Percentiles rank a stretch among this genome's conserved stretches.
phyloP scores from a whole-genome alignment of 129 eudicot genomes.

The Flaveria brownii region DNA sequence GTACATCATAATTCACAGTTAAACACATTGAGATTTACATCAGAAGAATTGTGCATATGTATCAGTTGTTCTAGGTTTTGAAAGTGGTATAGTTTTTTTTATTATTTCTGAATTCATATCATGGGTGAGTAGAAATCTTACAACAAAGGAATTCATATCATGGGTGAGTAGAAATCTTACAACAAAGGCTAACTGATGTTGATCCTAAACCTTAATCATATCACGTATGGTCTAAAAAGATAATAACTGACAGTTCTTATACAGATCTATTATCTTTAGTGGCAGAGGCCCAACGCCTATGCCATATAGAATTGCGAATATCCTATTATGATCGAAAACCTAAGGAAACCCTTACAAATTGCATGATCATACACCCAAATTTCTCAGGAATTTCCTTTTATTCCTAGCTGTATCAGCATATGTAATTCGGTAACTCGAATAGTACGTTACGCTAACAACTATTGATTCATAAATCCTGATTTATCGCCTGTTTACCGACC shows the following conservation, averaged over 20 bases:
- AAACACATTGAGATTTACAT: conserved; percentile 8
- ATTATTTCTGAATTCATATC: not conserved
- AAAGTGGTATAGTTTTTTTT: not conserved
- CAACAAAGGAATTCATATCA: not conserved
- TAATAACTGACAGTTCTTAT: not conserved
- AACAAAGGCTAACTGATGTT: not conserved
- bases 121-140: not conserved
- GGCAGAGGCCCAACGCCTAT: no score
- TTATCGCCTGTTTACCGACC: not conserved
- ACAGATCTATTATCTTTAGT: not conserved
- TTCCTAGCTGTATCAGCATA: not conserved
- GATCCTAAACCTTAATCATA: not conserved
- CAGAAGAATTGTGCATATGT: not conserved
- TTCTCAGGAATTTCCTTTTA: not conserved
- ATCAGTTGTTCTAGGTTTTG: not conserved
- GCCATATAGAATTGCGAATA: not conserved
- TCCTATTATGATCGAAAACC: not conserved
- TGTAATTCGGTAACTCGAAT: not conserved
- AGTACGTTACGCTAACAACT: not conserved
- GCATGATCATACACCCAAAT: not conserved
- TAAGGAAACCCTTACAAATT: not conserved
- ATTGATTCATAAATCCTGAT: no score
- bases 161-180: not conserved
- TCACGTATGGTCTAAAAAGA: not conserved
- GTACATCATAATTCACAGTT: not conserved